Conservation (phyloP, 371 early-diverging fungal species). For the Mucor racemosus region DNA sequence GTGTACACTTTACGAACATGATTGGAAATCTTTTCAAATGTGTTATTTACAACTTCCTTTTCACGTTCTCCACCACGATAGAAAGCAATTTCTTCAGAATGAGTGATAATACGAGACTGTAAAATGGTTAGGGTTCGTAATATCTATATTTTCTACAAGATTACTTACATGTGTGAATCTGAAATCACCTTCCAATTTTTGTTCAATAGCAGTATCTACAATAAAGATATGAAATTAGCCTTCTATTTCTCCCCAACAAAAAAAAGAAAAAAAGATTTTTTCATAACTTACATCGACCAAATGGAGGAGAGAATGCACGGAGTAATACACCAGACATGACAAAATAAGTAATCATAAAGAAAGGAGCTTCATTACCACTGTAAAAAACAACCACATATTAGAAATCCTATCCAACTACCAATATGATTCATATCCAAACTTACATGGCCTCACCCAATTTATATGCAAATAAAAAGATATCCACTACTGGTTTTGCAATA, state of each 20-base stretch:
- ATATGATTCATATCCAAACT: conserved; percentile 17
- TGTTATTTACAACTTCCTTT: conserved; percentile 69
- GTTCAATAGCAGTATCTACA: conserved; percentile 75
- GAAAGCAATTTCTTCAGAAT: conserved; percentile 90
- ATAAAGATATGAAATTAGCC: not conserved
- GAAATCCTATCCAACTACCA: not conserved
- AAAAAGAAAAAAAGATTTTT: not conserved
- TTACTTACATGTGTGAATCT: conserved; percentile 75
- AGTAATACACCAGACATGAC: conserved; percentile 73
- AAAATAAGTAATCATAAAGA: conserved; percentile 84
- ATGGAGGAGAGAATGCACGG: conserved; percentile 83
- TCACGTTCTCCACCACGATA: conserved; percentile 82
- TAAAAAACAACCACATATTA: not conserved
- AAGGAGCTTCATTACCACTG: conserved; percentile 74
- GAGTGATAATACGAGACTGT: conserved; percentile 80
- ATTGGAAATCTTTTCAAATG: conserved; percentile 74
- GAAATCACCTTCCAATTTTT: conserved; percentile 86
- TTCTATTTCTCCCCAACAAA: not conserved
- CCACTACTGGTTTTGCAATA: conserved; percentile 84
- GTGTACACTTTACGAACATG: conserved; percentile 84
- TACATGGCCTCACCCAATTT: conserved; percentile 86
- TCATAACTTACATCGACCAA: conserved; percentile 70
- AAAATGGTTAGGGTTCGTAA: not conserved
- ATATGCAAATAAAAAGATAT: conserved; percentile 83
- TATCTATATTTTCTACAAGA: not conserved